A percentile compares a stretch with the other conserved stretches of the same genome.
Evolutionary conservation across 345 rosid species (phyloP).

Genomic region (Melaleuca alternifolia): DNA sequence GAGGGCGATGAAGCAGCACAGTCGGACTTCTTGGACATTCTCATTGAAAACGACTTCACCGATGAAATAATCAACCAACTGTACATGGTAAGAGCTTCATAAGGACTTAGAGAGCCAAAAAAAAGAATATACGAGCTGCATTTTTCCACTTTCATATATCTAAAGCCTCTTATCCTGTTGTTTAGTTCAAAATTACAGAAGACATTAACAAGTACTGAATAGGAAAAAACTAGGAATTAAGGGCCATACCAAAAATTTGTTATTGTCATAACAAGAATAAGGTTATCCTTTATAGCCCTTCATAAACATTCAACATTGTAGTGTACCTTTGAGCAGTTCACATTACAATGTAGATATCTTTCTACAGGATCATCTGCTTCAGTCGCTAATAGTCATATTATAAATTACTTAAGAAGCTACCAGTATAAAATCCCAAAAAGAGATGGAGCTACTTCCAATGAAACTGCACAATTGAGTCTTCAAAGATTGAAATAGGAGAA

Average conservation of each 20-base stretch:
- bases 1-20: neutral
- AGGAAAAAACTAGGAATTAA: neutral
- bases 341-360: neutral
- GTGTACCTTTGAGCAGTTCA: neutral
- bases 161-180: neutral
- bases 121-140: neutral
- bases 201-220: neutral
- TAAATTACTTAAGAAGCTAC: neutral
- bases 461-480: too few relatives aligned
- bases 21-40: slow-evolving; percentile 17
- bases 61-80: slow-evolving; percentile 9
- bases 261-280: neutral
- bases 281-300: neutral
- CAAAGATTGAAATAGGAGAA: too few relatives aligned
- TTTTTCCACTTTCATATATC: neutral
- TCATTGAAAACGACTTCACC: slow-evolving; percentile 15
- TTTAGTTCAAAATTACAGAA: neutral
- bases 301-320: neutral
- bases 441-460: neutral
- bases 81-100: neutral
- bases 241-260: neutral
- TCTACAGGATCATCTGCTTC: neutral
- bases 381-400: neutral
- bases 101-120: neutral
- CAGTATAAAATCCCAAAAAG: neutral